phyloP scores from a whole-genome alignment of 192 early-diverging fungal genomes.

The Rhizophlyctis rosea region DNA sequence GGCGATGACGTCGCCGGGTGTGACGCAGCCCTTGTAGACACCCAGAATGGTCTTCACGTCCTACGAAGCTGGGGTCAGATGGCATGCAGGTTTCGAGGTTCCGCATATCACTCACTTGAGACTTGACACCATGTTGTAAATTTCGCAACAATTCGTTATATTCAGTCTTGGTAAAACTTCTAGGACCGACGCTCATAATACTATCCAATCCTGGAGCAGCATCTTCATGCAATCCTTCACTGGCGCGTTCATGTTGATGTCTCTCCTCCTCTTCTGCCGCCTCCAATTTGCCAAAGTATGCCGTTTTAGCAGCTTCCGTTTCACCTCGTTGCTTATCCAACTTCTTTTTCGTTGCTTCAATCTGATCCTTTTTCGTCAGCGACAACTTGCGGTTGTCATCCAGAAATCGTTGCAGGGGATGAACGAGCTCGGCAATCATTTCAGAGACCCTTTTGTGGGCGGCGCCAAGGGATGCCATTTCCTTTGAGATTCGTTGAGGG shows the following conservation, averaged over 20 bases:
- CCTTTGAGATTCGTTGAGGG: conserved; percentile 4
- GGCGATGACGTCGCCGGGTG: conserved; percentile 20
- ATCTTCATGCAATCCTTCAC: neutral
- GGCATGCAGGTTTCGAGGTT: no score
- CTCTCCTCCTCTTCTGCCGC: conserved; percentile 22
- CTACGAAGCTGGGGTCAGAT: conserved; percentile 10
- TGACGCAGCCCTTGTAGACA: conserved; percentile 36
- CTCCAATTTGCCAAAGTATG: conserved; percentile 21
- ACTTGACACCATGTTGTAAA: conserved; percentile 35
- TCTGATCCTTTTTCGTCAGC: conserved; percentile 25
- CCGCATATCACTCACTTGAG: no score
- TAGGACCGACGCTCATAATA: conserved; percentile 27
- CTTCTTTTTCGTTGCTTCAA: conserved; percentile 22
- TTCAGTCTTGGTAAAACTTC: conserved; percentile 34
- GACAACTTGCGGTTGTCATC: conserved; percentile 28
- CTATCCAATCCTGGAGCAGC: conserved; percentile 22
- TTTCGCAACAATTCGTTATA: conserved; percentile 37
- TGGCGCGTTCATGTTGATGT: conserved; percentile 13
- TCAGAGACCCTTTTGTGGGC: conserved; percentile 33
- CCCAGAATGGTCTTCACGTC: conserved; percentile 41
- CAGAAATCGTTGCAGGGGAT: conserved; percentile 22
- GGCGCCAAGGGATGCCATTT: conserved; percentile 25
- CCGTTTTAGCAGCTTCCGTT: conserved; percentile 14
- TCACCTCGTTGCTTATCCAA: conserved; percentile 19
- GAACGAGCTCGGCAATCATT: conserved; percentile 11